Conservation (phyloP, 2,329 filamentous ascomycete genomes). For the Dactylonectria estremocensis region DNA sequence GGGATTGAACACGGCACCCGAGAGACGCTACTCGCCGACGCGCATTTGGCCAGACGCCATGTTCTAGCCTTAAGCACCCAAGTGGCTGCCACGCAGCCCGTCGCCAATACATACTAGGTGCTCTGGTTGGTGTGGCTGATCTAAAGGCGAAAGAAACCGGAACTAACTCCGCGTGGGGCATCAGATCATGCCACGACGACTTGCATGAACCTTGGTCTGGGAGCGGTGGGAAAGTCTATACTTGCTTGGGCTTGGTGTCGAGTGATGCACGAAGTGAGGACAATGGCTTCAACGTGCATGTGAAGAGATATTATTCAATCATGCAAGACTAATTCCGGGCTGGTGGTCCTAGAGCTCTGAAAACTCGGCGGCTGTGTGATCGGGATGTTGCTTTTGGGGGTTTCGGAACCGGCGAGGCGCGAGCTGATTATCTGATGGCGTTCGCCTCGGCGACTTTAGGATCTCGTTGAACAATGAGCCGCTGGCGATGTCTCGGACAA, state of each 20-base stretch:
- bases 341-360: neutral
- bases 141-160: neutral
- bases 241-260: neutral
- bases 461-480: neutral
- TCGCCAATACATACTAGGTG: neutral
- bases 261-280: neutral
- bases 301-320: neutral
- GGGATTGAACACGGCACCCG: neutral
- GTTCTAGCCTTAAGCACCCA: conserved; percentile 11
- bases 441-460: conserved; percentile 1
- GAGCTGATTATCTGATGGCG: neutral
- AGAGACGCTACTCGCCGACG: neutral
- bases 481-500: conserved; percentile 1
- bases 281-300: neutral
- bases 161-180: neutral
- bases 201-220: neutral
- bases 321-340: neutral
- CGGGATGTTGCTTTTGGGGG: conserved; percentile 13
- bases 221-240: neutral
- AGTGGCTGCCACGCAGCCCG: conserved; percentile 6
- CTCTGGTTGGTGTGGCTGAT: neutral
- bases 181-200: conserved; percentile 1
- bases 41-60: conserved; percentile 4
- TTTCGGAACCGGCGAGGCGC: conserved; percentile 9
- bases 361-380: neutral